These are phyloP conservation scores for Russula olivacea DNA, from an alignment of 768 basidiomycete species.

Conservation along the genomic window DNA sequence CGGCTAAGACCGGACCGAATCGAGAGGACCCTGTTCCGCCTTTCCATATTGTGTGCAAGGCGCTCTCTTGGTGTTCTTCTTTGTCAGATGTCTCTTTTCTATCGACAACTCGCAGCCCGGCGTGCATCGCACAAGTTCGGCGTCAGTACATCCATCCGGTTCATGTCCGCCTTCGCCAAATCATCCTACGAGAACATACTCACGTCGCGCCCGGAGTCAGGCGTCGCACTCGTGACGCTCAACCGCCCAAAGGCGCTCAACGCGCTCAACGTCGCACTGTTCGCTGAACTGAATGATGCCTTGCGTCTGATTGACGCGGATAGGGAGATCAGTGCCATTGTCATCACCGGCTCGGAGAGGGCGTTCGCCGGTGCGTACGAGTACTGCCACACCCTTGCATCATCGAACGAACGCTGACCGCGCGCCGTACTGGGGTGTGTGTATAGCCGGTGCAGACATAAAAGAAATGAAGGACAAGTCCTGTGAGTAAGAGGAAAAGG, in stretches of 20 bases:
- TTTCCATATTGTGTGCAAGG: no score
- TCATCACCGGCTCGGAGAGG: conserved; percentile 86
- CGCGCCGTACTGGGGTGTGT: background rate
- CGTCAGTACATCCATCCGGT: conserved; percentile 28
- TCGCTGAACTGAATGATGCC: conserved; percentile 76
- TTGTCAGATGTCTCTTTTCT: background rate
- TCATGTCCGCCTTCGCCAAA: conserved; percentile 43
- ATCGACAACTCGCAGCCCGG: conserved; percentile 1
- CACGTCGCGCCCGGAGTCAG: conserved; percentile 58
- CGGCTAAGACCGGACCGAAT: background rate
- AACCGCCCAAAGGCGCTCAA: conserved; percentile 90
- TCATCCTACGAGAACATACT: conserved; percentile 61
- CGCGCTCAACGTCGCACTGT: conserved; percentile 75
- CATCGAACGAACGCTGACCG: no score
- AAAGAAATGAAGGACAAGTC: conserved; percentile 98
- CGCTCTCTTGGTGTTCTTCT: background rate
- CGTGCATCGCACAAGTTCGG: background rate
- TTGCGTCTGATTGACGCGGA: conserved; percentile 53
- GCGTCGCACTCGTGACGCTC: conserved; percentile 74
- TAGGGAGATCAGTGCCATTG: conserved; percentile 69
- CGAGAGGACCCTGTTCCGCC: no score
- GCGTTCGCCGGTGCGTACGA: conserved; percentile 80
- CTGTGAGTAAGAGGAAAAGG: conserved; percentile 44
- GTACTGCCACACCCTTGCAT: no score
- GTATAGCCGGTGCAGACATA: conserved; percentile 92